A percentile compares a stretch with the other conserved stretches of the same genome.
These are phyloP conservation scores for Clavispora carvajalis DNA, from an alignment of 805 yeast genomes.

Conservation along the genomic window DNA sequence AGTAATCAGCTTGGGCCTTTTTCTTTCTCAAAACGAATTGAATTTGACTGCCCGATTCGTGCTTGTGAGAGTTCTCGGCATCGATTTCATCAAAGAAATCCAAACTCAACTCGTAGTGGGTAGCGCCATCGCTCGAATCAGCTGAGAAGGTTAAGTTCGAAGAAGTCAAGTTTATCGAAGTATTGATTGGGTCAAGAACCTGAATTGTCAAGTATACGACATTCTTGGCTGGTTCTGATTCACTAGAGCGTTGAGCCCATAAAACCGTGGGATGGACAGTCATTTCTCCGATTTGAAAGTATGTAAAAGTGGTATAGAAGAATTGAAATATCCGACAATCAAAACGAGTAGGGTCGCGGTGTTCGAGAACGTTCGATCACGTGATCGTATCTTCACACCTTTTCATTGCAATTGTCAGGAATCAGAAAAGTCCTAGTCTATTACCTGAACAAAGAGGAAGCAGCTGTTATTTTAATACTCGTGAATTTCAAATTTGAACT, in stretches of 20 bases:
- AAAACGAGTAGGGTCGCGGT: not conserved
- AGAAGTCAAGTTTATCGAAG: slow-evolving; percentile 57
- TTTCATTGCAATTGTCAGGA: too few relatives aligned
- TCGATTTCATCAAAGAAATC: slow-evolving; percentile 77
- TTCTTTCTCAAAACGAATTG: slow-evolving; percentile 67
- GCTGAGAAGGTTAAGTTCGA: slow-evolving; percentile 49
- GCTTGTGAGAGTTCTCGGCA: slow-evolving; percentile 54
- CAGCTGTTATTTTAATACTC: too few relatives aligned
- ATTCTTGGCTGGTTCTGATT: slow-evolving; percentile 67
- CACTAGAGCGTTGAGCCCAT: slow-evolving; percentile 96
- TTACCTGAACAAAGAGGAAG: too few relatives aligned
- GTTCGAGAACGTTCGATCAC: slow-evolving; percentile 19
- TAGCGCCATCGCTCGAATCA: slow-evolving; percentile 37
- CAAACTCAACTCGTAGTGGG: slow-evolving; percentile 58
- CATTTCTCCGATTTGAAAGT: too few relatives aligned
- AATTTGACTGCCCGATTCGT: slow-evolving; percentile 53
- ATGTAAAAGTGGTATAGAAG: too few relatives aligned
- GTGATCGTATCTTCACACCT: slow-evolving; percentile 2
- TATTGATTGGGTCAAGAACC: slow-evolving; percentile 62
- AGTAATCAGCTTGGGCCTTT: slow-evolving; percentile 64
- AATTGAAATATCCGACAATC: not conserved
- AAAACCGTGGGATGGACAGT: slow-evolving; percentile 47
- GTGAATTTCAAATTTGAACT: too few relatives aligned
- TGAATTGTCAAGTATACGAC: slow-evolving; percentile 68
- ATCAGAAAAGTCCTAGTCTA: too few relatives aligned